Conservation (phyloP, 495 filamentous ascomycete genomes). For the Parmelia sp. region DNA sequence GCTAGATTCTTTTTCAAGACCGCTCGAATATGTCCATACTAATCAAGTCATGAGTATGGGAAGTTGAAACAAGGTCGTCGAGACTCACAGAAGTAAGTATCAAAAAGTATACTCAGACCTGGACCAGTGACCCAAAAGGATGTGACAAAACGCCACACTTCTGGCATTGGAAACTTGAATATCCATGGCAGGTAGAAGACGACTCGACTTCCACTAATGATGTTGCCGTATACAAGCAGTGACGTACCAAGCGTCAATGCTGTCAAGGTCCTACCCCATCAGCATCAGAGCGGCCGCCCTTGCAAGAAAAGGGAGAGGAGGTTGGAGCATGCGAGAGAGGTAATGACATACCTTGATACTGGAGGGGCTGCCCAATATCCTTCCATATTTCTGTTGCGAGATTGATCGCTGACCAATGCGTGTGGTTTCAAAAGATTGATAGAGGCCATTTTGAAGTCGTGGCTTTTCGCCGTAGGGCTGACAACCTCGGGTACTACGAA, state of each 20-base stretch:
- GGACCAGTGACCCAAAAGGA: constrained; percentile 66
- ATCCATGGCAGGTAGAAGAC: constrained; percentile 52
- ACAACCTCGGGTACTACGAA: background rate
- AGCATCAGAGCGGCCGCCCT: constrained; percentile 35
- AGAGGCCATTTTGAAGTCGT: background rate
- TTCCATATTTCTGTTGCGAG: constrained; percentile 41
- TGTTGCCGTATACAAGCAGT: constrained; percentile 50
- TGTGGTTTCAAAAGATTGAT: background rate
- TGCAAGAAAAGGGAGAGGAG: background rate
- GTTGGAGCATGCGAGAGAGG: constrained; percentile 1
- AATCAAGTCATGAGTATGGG: constrained; percentile 29
- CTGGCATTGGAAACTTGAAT: constrained; percentile 54
- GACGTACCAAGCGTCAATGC: constrained; percentile 61
- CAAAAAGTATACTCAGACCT: constrained; percentile 60
- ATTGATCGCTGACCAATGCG: background rate
- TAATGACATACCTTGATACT: constrained; percentile 55
- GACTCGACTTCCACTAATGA: constrained; percentile 49
- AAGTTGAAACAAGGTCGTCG: constrained; percentile 20
- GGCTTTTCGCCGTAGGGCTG: constrained; percentile 5
- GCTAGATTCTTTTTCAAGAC: constrained; percentile 53
- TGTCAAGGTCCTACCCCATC: constrained; percentile 59
- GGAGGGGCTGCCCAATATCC: constrained; percentile 66
- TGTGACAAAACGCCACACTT: constrained; percentile 63
- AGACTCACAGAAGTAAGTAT: constrained; percentile 72
- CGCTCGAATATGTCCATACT: constrained; percentile 63